Evolutionary conservation across 169 alveolate species (phyloP), one percentile per base, ranked within the genome.

Genomic region (Babesia ovis): DNA sequence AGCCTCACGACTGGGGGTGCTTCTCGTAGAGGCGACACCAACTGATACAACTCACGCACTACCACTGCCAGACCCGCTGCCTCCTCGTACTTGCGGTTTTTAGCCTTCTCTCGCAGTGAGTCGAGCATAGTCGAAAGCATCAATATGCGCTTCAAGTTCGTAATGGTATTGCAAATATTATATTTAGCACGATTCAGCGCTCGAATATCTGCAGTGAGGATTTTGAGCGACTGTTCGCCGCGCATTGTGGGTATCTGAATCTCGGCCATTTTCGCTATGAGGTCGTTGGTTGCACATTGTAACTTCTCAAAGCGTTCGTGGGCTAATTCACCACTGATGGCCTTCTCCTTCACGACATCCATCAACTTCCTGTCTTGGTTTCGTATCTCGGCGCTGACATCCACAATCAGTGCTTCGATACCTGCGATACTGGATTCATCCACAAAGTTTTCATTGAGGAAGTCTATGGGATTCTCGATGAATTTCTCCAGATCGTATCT

Each of bases 281-380:
- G 86, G 58, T 77, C 76, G 56, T 77, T 77, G 22, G 86, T 77
- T 3, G 70, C 86, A 50, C 70, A 58, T 42, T 77, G 86, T 14
- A 77, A 76, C 25, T 69, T 57, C 46, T 77, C 86, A 39, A 77
- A 77, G 18, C 64, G 16, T 32, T 77, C 86, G 43, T 77, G 74
- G 1, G 76, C 86, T 35, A 55, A 20, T 54, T 77, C 66, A 1
- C 82, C 82, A 27, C 71, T 55, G 35, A 68, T 56, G 11, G 86
- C 86, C 72, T 77, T 77, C 27, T 77, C 80, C 37, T 77, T 68
- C 37, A 77, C 32, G 23, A 77, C 29, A 16, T 66, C 71, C 50
- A 77, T 67, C 18, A 77, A 74, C 41, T 39, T 53, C 27, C 64
- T 39, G 48, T 77, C 86, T 23, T 77, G 86, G 27, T 37, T 16